Percentiles rank a stretch among this genome's conserved stretches.
phyloP scores from a whole-genome alignment of 495 filamentous ascomycete genomes.

The Cercophora samala region DNA sequence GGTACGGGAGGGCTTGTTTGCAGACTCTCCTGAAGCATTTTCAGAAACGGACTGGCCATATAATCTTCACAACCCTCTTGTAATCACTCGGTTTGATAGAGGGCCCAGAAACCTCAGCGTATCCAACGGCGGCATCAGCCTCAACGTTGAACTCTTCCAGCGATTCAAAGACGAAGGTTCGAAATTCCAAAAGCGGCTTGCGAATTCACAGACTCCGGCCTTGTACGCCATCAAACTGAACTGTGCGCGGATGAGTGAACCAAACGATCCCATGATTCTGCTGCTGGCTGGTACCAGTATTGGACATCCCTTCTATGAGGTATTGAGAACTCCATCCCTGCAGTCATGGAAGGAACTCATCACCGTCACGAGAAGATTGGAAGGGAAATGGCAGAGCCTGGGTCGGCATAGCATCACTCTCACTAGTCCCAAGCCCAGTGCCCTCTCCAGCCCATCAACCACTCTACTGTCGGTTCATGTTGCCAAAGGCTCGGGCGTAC shows the following conservation, averaged over 20 bases:
- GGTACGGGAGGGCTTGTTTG: background rate
- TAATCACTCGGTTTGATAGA: background rate
- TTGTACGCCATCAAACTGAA: background rate
- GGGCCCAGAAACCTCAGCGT: background rate
- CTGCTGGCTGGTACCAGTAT: background rate
- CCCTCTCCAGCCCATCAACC: background rate
- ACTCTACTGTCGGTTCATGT: background rate
- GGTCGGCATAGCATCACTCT: background rate
- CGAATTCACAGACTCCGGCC: background rate
- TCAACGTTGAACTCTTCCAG: background rate
- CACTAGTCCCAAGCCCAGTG: background rate
- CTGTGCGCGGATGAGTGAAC: background rate
- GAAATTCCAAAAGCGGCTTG: background rate
- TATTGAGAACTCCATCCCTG: background rate
- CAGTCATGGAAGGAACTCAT: background rate
- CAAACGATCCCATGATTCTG: background rate
- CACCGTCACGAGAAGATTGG: background rate
- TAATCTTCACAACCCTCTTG: no score
- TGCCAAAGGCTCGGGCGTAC: background rate
- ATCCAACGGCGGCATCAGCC: background rate
- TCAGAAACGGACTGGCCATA: background rate
- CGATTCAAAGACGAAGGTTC: background rate
- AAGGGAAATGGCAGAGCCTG: background rate
- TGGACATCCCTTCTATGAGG: background rate
- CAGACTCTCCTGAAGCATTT: background rate